Base-by-base conservation (phyloP, 2,329 filamentous ascomycete genomes). In the Coccinonectria pachysandricola region DNA sequence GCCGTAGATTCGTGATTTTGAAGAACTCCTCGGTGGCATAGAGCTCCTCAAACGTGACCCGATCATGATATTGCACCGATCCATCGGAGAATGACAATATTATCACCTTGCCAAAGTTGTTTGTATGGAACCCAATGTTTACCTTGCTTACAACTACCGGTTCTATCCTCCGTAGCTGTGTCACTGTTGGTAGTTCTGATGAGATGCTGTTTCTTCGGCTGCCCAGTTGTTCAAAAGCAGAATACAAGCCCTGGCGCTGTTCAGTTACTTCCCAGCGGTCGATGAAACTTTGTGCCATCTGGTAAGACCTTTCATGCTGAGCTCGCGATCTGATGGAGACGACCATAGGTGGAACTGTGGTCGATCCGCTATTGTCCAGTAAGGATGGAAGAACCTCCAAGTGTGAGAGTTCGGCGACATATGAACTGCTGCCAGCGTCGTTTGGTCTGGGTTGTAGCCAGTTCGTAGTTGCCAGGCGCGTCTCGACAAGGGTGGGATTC, bases 181-280 rank as follows among this genome's bases (percentile, higher is more conserved):
- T 56, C 12, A 41, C 40, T 9, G 35, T 33, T 36, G 55, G 39
- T 7, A 48, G 37, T 16, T 59, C 54, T 8, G 47, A 44, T 8
- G 52, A 45, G 26, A 54, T 31, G 23, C 64, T 71, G 45, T 71
- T 74, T 44, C 73, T 74, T 40, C 79, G 72, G 21, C 52, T 52
- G 6, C 75, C 72, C 14, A 91, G 64, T 41, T 87, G 79, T 39
- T 85, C 79, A 49, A 93, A 88, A 8, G 79, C 79, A 2, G 77
- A 59, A 47, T 91, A 81, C 6, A 92, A 58, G 7, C 59, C 64
- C 36, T 79, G 73, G n/a, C 68, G 57, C 24, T 72, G 65, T 16
- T 81, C 74, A 7, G 88, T 51, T 9, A 93, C 59, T 40, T 91
- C 79, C 88, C 88, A 96, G 35, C 80, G 71, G 36, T 85, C 77